These are phyloP conservation scores for Lipomyces anomalus DNA, from an alignment of 805 yeast species.

Conservation along the genomic window DNA sequence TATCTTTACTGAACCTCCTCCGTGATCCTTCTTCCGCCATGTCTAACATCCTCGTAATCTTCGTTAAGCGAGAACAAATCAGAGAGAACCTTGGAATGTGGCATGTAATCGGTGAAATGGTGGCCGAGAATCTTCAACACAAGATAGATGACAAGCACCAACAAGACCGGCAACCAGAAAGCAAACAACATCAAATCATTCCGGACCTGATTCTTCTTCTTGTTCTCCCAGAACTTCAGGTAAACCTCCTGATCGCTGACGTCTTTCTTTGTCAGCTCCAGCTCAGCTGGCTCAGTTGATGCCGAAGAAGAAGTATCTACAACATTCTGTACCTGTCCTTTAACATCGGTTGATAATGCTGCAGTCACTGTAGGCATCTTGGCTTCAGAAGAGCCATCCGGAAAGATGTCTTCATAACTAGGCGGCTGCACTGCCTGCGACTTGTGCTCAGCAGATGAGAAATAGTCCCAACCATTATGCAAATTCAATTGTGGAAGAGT, in stretches of 20 bases:
- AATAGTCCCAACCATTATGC: too few species aligned
- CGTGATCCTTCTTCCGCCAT: too few species aligned
- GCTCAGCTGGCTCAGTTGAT: not conserved
- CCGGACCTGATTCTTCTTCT: constrained; percentile 22
- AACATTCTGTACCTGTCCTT: not conserved
- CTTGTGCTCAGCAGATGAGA: not conserved
- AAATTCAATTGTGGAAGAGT: not conserved
- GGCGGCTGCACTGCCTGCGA: constrained; percentile 13
- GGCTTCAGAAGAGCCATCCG: constrained; percentile 10
- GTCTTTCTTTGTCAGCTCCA: too few species aligned
- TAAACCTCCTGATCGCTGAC: constrained; percentile 16
- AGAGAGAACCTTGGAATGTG: not conserved
- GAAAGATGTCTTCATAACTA: constrained; percentile 22
- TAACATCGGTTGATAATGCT: not conserved
- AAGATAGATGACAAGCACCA: constrained; percentile 13
- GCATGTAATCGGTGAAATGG: constrained; percentile 10
- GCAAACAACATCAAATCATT: constrained; percentile 28
- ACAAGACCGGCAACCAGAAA: constrained; percentile 26
- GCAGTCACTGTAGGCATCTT: not conserved
- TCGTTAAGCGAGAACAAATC: not conserved
- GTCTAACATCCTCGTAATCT: too few species aligned
- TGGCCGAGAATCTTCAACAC: constrained; percentile 19
- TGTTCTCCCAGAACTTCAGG: constrained; percentile 20
- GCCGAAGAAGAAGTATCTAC: not conserved
- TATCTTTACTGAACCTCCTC: too few species aligned